These are phyloP conservation scores for Licmophora abbreviata DNA, from an alignment of 108 stramenopile genomes.

Conservation along the genomic window DNA sequence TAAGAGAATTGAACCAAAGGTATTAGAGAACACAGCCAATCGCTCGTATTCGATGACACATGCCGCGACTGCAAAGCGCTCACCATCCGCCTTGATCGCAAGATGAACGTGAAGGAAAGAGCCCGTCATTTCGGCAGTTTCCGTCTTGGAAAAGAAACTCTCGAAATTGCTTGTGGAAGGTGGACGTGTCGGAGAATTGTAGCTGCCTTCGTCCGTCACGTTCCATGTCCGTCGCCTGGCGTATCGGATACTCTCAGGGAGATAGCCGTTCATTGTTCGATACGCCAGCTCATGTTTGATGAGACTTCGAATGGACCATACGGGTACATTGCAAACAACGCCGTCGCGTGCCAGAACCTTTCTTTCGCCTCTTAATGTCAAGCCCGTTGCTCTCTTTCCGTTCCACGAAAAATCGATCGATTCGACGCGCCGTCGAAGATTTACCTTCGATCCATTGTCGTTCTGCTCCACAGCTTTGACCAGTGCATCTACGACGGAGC, in stretches of 20 bases:
- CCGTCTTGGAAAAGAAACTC: slow-evolving; percentile 39
- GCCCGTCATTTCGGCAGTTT: slow-evolving; percentile 72
- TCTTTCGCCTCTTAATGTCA: slow-evolving; percentile 48
- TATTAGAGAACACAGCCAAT: no score
- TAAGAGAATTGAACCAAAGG: no score
- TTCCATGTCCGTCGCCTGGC: slow-evolving; percentile 32
- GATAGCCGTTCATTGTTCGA: slow-evolving; percentile 21
- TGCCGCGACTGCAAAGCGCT: no score
- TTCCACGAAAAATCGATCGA: slow-evolving; percentile 48
- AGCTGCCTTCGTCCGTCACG: slow-evolving; percentile 1
- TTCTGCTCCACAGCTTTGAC: slow-evolving; percentile 81
- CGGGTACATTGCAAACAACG: slow-evolving; percentile 78
- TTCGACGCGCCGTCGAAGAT: slow-evolving; percentile 56
- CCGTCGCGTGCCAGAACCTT: slow-evolving; percentile 54
- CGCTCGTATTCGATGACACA: no score
- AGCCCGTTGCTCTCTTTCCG: slow-evolving; percentile 38
- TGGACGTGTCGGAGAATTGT: slow-evolving; percentile 3
- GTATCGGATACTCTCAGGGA: slow-evolving; percentile 12
- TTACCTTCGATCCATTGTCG: slow-evolving; percentile 34
- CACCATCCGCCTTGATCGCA: slow-evolving; percentile 69
- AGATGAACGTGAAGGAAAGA: slow-evolving; percentile 89
- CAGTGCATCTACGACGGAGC: slow-evolving; percentile 76
- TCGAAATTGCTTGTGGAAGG: neutral
- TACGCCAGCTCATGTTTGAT: slow-evolving; percentile 44
- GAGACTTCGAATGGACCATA: slow-evolving; percentile 61